Percentiles rank a stretch among this genome's conserved stretches.
These are phyloP conservation scores for thale cress (Arabidopsis thaliana) DNA, from an alignment of 345 rosid genomes.

Conservation along the genomic window DNA sequence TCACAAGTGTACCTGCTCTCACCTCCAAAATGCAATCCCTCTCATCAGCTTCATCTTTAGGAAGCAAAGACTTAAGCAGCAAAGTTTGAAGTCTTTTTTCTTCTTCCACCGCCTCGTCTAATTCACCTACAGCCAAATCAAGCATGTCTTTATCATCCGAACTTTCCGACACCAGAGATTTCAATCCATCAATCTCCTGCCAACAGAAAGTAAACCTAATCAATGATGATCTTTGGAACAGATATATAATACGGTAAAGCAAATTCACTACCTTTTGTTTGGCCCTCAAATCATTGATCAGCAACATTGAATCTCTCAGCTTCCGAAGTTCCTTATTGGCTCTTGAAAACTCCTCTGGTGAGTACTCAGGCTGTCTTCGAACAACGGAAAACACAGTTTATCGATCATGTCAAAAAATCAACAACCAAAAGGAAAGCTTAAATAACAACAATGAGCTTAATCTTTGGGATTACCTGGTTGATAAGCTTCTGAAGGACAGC, in stretches of 20 bases:
- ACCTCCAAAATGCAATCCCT: constrained; percentile 97
- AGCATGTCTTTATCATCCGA: constrained; percentile 76
- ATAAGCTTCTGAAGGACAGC: constrained; percentile 65
- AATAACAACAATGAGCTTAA: constrained; percentile 1
- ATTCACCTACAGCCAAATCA: constrained; percentile 75
- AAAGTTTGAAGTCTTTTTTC: constrained; percentile 74
- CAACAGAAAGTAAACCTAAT: background rate
- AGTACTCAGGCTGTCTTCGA: constrained; percentile 92
- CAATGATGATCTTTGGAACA: background rate
- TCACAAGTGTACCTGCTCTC: constrained; percentile 76
- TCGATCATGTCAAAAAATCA: constrained; percentile 25
- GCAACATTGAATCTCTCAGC: constrained; percentile 76
- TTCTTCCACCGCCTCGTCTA: constrained; percentile 61
- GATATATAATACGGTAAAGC: background rate
- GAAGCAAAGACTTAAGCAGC: constrained; percentile 82
- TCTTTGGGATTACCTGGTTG: constrained; percentile 54
- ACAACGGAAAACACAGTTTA: constrained; percentile 43
- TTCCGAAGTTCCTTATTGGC: constrained; percentile 92
- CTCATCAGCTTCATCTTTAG: constrained; percentile 99
- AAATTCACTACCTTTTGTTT: constrained; percentile 68
- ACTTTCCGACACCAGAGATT: constrained; percentile 66
- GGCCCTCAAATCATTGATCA: constrained; percentile 66
- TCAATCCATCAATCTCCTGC: constrained; percentile 82
- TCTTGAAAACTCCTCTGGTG: constrained; percentile 69
- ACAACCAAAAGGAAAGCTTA: background rate